Conservation (phyloP, 768 basidiomycete species). For the Kwoniella sp. region DNA sequence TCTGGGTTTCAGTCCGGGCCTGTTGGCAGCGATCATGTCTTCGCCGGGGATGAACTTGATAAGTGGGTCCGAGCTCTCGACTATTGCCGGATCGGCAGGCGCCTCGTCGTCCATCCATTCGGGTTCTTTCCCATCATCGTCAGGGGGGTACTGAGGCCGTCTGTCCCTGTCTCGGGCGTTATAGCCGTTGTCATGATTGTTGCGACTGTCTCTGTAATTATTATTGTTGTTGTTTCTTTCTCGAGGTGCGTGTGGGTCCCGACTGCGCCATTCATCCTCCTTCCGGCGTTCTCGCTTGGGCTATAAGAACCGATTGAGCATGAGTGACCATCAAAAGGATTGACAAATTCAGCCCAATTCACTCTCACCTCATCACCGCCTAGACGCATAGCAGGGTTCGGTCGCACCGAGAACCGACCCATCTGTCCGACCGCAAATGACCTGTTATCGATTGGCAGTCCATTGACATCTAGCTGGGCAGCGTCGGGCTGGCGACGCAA, state of each 20-base stretch:
- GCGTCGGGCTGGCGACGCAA: conserved; percentile 31
- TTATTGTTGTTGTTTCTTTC: conserved; percentile 4
- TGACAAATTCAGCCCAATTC: too few relatives aligned
- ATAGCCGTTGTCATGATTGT: neutral
- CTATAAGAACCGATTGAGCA: neutral
- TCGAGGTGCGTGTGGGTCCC: conserved; percentile 2
- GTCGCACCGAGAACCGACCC: conserved; percentile 32
- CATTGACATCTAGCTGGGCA: conserved; percentile 11
- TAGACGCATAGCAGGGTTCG: conserved; percentile 9
- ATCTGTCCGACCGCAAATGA: conserved; percentile 31
- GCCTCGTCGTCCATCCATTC: conserved; percentile 48
- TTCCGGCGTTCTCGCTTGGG: conserved; percentile 10
- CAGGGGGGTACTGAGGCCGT: conserved; percentile 12
- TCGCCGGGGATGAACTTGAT: conserved; percentile 47
- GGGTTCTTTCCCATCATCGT: conserved; percentile 38
- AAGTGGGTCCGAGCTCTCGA: conserved; percentile 22
- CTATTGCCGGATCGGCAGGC: conserved; percentile 28
- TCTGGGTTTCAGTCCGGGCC: conserved; percentile 35
- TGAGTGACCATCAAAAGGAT: conserved; percentile 7
- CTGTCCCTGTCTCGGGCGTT: neutral
- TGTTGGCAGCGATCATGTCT: conserved; percentile 50
- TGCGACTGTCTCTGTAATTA: neutral
- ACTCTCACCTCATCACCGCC: conserved; percentile 30
- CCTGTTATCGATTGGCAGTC: conserved; percentile 21
- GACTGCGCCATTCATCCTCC: conserved; percentile 22